A percentile compares a stretch with the other conserved stretches of the same genome.
These are phyloP conservation scores for Fusarium xyrophilum DNA, from an alignment of 2,329 filamentous ascomycete species.

Conservation along the genomic window DNA sequence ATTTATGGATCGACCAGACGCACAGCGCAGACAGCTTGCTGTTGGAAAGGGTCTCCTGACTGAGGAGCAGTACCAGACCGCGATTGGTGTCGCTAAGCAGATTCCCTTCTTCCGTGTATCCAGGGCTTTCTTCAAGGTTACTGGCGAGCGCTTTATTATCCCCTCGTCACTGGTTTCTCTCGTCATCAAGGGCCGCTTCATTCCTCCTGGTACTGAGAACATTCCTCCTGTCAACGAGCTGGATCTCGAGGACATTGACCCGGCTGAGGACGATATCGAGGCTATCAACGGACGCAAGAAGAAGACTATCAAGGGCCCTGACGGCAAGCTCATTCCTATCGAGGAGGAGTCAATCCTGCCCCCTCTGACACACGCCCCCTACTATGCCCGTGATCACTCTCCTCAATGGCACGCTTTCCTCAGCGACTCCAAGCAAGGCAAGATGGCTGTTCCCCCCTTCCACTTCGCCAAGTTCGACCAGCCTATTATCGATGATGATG, in stretches of 20 bases:
- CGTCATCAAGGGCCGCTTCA: constrained; percentile 91
- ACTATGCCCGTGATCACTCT: constrained; percentile 86
- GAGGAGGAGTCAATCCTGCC: constrained; percentile 73
- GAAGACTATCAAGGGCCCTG: constrained; percentile 67
- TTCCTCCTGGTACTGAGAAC: constrained; percentile 81
- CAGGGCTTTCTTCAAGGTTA: constrained; percentile 98
- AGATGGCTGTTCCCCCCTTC: constrained; percentile 95
- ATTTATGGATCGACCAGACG: constrained; percentile 85
- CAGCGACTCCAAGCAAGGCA: constrained; percentile 90
- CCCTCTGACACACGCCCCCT: constrained; percentile 88
- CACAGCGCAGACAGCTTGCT: constrained; percentile 73
- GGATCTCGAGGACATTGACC: constrained; percentile 90
- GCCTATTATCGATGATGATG: constrained; percentile 79
- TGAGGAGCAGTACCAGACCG: constrained; percentile 77
- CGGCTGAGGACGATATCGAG: constrained; percentile 89
- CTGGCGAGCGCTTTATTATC: constrained; percentile 90
- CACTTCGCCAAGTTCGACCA: constrained; percentile 94
- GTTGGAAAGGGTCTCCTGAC: constrained; percentile 75
- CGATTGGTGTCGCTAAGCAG: constrained; percentile 79
- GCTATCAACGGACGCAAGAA: constrained; percentile 81
- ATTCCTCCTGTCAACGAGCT: constrained; percentile 77
- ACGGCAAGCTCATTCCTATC: constrained; percentile 63
- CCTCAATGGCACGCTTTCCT: constrained; percentile 96
- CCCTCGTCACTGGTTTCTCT: constrained; percentile 92
- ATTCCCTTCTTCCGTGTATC: constrained; percentile 84